Base-by-base conservation (phyloP, 345 rosid genomes). In the Ailanthus altissimus region DNA sequence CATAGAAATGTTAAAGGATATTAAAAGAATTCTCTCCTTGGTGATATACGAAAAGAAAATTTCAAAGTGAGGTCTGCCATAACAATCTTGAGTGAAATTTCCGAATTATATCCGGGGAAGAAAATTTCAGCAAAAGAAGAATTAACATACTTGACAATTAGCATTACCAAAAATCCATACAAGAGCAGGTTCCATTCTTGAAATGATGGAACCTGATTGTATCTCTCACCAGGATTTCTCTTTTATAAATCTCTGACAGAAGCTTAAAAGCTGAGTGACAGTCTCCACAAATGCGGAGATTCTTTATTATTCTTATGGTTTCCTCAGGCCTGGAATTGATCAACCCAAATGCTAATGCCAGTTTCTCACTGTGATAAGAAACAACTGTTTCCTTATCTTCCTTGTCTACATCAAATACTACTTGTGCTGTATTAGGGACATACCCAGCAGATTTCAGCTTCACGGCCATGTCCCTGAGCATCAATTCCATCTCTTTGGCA, bases 201-300 rank as follows among this genome's bases (percentile, higher is more conserved):
- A 75, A 84, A 75, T 77, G 87, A 76, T 86, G 87, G 75, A 86
- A 86, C 73, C 89, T 81, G 49, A 70, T 79, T 54, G 88, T 72
- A 75, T 86, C 89, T 71, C 88, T 82, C 21, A 86, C 83, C 47
- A 86, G 65, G 64, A 84, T 84, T 60, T 84, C 83, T 57, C 81
- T 79, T 23, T 49, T 5, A 57, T 82, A 82, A 49, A 83, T 67
- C 69, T 79, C 77, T 4, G 83, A 81, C 11, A 81, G 69, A 7
- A 83, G 82, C 82, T 84, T 86, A 62, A 84, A 78, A 12, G 83
- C 80, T 8, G 78, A 60, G 65, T 86, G 86, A 74, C 89, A 84
- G 53, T 86, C 89, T 40, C 64, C 81, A 11, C 89, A 86, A 46
- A 83, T 82, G 20, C 86, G 51, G 51, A 87, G 88, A 62, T 87